Percentiles rank a stretch among this genome's conserved stretches.
phyloP scores from a whole-genome alignment of 805 yeast genomes.

The Kodamaea lidongshanica region DNA sequence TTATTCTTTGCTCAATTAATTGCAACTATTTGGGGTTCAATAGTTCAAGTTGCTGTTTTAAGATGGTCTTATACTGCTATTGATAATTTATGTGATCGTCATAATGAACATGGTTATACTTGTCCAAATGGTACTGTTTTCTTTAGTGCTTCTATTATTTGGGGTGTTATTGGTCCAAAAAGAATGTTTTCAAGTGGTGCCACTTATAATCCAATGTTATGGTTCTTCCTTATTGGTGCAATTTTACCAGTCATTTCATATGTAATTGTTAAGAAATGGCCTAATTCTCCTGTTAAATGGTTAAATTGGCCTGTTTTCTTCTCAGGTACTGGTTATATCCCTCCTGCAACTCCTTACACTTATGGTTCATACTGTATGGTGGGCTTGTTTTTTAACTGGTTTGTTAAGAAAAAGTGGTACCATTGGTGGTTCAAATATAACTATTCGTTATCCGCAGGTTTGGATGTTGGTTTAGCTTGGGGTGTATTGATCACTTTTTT shows the following conservation, averaged over 20 bases:
- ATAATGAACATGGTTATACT: conserved; percentile 26
- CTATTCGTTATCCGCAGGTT: conserved; percentile 40
- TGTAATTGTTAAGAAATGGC: conserved; percentile 38
- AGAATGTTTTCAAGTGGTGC: conserved; percentile 14
- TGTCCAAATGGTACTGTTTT: conserved; percentile 39
- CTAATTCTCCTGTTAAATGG: conserved; percentile 24
- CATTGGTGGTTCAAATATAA: conserved; percentile 43
- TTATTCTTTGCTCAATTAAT: conserved; percentile 38
- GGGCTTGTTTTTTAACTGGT: conserved; percentile 32
- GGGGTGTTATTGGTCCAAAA: conserved; percentile 38
- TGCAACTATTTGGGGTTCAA: conserved; percentile 39
- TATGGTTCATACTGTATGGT: conserved; percentile 47
- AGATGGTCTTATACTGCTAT: conserved; percentile 38
- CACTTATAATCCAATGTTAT: conserved; percentile 26
- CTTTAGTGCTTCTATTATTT: conserved; percentile 39
- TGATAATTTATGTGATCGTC: conserved; percentile 25
- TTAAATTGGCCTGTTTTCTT: conserved; percentile 36
- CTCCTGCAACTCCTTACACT: conserved; percentile 71
- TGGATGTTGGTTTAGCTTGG: conserved; percentile 39
- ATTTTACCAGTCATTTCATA: conserved; percentile 31
- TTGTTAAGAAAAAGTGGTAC: conserved; percentile 34
- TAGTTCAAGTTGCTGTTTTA: conserved; percentile 36
- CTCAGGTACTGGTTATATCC: conserved; percentile 52
- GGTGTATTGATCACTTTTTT: conserved; percentile 22
- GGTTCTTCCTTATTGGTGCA: conserved; percentile 36